A percentile compares a stretch with the other conserved stretches of the same genome.
Evolutionary conservation across 495 filamentous ascomycete genomes (phyloP).

Genomic region (Hyaloscypha variabilis): DNA sequence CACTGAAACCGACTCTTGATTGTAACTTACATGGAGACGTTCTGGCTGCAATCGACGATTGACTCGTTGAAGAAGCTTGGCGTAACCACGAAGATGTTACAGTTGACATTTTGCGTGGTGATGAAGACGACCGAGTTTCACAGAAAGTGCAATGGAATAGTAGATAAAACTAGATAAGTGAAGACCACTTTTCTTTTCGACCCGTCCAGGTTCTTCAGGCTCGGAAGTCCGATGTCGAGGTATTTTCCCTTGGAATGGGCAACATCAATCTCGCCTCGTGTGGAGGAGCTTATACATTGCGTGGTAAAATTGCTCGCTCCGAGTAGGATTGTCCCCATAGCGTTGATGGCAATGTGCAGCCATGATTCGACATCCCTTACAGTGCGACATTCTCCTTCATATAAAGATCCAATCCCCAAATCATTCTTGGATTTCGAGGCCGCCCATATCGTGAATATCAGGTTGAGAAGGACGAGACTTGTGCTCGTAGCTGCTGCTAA

Average conservation of each 20-base stretch:
- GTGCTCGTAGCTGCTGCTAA: background rate
- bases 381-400: constrained; percentile 31
- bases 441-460: constrained; percentile 16
- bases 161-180: constrained; percentile 23
- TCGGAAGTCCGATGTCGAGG: constrained; percentile 44
- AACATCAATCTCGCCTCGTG: constrained; percentile 40
- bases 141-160: constrained; percentile 36
- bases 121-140: constrained; percentile 35
- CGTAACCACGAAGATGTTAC: constrained; percentile 36
- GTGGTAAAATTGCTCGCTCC: constrained; percentile 43
- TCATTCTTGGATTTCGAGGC: constrained; percentile 6
- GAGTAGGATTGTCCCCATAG: constrained; percentile 41
- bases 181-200: constrained; percentile 30
- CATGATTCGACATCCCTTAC: constrained; percentile 25
- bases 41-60: background rate
- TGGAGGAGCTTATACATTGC: constrained; percentile 43
- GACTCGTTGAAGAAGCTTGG: constrained; percentile 5
- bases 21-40: background rate
- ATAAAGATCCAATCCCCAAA: constrained; percentile 10
- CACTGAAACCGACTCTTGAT: background rate
- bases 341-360: constrained; percentile 40
- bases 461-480: constrained; percentile 11
- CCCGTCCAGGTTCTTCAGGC: constrained; percentile 37
- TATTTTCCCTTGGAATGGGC: constrained; percentile 38
- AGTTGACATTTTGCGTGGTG: constrained; percentile 36